phyloP scores from a whole-genome alignment of 1,284 basidiomycete species.

The Ceratobasidium sp. region DNA sequence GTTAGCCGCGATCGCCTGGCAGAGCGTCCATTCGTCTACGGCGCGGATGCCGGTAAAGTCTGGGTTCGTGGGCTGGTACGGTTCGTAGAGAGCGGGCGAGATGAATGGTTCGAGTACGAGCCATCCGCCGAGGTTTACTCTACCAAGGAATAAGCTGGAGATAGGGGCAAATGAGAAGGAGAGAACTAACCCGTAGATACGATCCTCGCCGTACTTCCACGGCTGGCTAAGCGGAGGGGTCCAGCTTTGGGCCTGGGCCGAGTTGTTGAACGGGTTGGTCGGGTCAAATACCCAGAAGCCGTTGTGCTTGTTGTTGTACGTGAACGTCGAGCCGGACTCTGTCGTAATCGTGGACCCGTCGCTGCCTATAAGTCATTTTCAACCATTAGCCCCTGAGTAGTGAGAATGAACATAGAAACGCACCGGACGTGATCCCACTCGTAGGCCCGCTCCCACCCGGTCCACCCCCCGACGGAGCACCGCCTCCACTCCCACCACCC shows the following conservation, averaged over 20 bases:
- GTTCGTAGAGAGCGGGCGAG: slow-evolving; percentile 65
- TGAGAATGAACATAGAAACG: slow-evolving; percentile 3
- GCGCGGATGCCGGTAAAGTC: slow-evolving; percentile 50
- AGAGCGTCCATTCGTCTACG: slow-evolving; percentile 67
- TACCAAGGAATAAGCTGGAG: slow-evolving; percentile 21
- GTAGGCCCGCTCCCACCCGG: slow-evolving; percentile 46
- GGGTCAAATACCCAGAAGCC: slow-evolving; percentile 69
- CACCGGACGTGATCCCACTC: slow-evolving; percentile 29
- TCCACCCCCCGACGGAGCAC: not conserved
- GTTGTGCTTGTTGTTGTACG: slow-evolving; percentile 63
- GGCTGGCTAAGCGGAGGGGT: slow-evolving; percentile 78
- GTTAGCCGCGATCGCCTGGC: slow-evolving; percentile 60
- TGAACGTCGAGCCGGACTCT: slow-evolving; percentile 61
- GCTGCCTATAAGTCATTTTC: slow-evolving; percentile 53
- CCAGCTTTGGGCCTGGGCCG: slow-evolving; percentile 78
- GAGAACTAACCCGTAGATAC: slow-evolving; percentile 71
- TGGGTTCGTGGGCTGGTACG: slow-evolving; percentile 49
- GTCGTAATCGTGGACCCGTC: slow-evolving; percentile 60
- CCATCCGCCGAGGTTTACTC: slow-evolving; percentile 68
- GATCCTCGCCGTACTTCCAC: slow-evolving; percentile 79
- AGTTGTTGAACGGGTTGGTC: slow-evolving; percentile 78
- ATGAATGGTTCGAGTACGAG: slow-evolving; percentile 70
- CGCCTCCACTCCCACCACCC: not conserved
- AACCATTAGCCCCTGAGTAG: slow-evolving; percentile 11
- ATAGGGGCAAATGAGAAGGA: not conserved